Base-by-base conservation (phyloP, 78 protist genomes). In the Capsaspora owczarzaki region DNA sequence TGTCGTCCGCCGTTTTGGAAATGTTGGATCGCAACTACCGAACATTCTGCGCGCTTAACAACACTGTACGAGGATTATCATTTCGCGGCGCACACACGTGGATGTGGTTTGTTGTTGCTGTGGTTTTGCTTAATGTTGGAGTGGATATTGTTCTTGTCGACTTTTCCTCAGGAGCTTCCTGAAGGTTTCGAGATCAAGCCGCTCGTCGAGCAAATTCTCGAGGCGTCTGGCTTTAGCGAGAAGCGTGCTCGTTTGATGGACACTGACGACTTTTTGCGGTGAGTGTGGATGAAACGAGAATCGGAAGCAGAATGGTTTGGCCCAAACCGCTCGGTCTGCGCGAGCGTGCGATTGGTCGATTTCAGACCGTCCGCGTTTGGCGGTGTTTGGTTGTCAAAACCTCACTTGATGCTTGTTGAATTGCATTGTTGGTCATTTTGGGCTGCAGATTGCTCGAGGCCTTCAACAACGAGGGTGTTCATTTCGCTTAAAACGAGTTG, bases 261-360 rank as follows among this genome's bases (percentile, higher is more conserved):
- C 70, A 61, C 86, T 3, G 97, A 93, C 77, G 96, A 93, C 42
- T 94, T 95, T 51, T 38, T 96, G 35, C 77, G 76, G 88, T 81
- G 35, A 35, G 74, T 80, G 31, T 8, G 27, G 22, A 6, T 74
- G 16, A 70, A 8, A 43, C 25, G 22, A 70, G 16, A 68, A 4
- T 14, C 16, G 5, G 10, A 68, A 12, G 14, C 16, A 61, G 25
- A 46, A 12, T 14, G 25, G 25, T 5, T 5, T 46, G 51, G 25
- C 51, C 51, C 5, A 5, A 46, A 5, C 51, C 51, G 12, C 51
- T 14, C 51, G 51, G 25, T 14, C 51, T 46, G 25, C 12, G 51
- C 25, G 5, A 5, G 51, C 51, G 12, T n/a, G n/a, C n/a, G 6
- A n/a, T n/a, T n/a, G n/a, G n/a, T n/a, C n/a, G n/a, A n/a, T n/a